Evolutionary conservation across 2,329 filamentous ascomycete species (phyloP), one percentile per base, ranked within the genome.

Genomic region (Stagonosporopsis vannaccii): DNA sequence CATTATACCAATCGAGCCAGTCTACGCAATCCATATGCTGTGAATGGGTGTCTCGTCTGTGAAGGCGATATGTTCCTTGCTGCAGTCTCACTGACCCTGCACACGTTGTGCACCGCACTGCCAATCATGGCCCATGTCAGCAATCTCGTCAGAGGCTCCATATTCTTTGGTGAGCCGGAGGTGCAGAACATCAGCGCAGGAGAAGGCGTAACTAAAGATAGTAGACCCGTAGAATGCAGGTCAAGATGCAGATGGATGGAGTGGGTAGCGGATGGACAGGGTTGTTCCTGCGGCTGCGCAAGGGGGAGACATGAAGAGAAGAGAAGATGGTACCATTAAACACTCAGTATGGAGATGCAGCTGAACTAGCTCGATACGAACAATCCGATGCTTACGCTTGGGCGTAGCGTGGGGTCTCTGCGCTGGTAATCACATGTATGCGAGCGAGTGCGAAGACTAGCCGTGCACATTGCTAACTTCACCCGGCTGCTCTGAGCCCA

Each of bases 231-330:
- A 43, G 39, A 2, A 43, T 62, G 49, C 28, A 46, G 32, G 56
- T 59, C n/a, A 59, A 51, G 50, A 45, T 58, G 50, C 49, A n/a
- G 49, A 58, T 37, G 52, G 57, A 6, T 28, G 40, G 32, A 30
- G 40, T 22, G 47, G 40, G 28, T 36, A 52, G 28, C 42, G 35
- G 6, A 22, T 45, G 12, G 55, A 48, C 17, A 56, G 48, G 22
- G 41, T 59, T 54, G 61, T 55, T 35, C 59, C 61, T 40, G 59
- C 54, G 20, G 59, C 56, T n/a, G 50, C 26, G 17, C 42, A 26
- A 4, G 28, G 25, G 4, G 50, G 45, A 12, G 39, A 43, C 13
- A 41, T 35, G 28, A 46, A 59, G 13, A 48, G 56, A 62, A 54
- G 32, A 36, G 41, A 46, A 36, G 37, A 6, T 60, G 48, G 52